Percentiles rank a stretch among this genome's conserved stretches.
phyloP scores from a whole-genome alignment of 116 monocot genomes.

The Papilionanthe hybrid region DNA sequence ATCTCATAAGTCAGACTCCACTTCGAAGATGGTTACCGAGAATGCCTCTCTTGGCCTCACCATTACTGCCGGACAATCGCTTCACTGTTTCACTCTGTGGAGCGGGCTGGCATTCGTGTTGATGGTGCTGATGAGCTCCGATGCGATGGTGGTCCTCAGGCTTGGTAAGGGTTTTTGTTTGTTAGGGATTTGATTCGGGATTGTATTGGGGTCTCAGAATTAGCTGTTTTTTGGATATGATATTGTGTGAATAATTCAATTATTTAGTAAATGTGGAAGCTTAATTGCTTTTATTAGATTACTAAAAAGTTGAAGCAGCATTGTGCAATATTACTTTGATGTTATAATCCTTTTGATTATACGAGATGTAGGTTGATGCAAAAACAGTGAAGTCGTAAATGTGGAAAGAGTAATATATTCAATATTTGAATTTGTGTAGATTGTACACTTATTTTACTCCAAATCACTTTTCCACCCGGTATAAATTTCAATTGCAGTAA shows the following conservation, averaged over 20 bases:
- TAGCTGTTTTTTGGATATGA: background rate
- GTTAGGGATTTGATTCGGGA: background rate
- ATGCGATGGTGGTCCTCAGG: background rate
- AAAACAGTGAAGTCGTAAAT: too few relatives aligned
- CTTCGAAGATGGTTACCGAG: conserved; percentile 10
- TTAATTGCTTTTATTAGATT: background rate
- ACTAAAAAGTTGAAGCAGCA: background rate
- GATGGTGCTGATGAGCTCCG: conserved; percentile 11
- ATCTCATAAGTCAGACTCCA: conserved; percentile 9
- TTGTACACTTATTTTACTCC: too few relatives aligned
- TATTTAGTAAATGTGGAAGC: background rate
- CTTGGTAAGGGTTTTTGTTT: background rate
- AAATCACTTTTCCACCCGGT: too few relatives aligned
- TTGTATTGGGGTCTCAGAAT: background rate
- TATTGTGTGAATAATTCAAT: background rate
- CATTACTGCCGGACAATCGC: conserved; percentile 7
- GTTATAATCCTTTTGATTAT: too few relatives aligned
- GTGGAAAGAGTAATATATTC: too few relatives aligned
- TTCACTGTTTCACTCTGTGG: conserved; percentile 9
- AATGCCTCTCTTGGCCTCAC: conserved; percentile 1
- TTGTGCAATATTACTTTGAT: too few relatives aligned
- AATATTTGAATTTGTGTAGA: too few relatives aligned
- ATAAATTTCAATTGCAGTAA: too few relatives aligned
- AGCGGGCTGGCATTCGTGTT: conserved; percentile 16
- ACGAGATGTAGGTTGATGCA: too few relatives aligned